Percentiles rank a stretch among this genome's conserved stretches.
These are phyloP conservation scores for Scheffersomyces cryptocercus DNA, from an alignment of 1,139 yeast genomes.

Conservation along the genomic window DNA sequence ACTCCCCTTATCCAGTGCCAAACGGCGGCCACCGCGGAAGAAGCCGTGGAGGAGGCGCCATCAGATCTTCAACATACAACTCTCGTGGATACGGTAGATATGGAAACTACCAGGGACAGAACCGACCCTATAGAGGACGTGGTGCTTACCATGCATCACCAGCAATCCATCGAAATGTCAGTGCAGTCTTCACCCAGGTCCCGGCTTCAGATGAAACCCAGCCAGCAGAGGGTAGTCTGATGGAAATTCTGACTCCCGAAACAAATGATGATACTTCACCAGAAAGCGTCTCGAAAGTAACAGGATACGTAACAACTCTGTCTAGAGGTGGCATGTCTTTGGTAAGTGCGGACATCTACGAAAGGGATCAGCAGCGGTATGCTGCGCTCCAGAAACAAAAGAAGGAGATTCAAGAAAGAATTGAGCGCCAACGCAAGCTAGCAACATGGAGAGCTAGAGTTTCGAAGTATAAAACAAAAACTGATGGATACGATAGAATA, in stretches of 20 bases:
- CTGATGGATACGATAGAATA: conserved; percentile 40
- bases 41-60: conserved; percentile 4
- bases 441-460: conserved; percentile 15
- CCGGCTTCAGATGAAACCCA: not conserved
- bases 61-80: not conserved
- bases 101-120: conserved; percentile 11
- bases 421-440: conserved; percentile 13
- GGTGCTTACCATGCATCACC: conserved; percentile 4
- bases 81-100: conserved; percentile 4
- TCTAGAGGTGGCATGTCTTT: conserved; percentile 39
- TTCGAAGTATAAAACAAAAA: conserved; percentile 25
- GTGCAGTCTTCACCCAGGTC: conserved; percentile 18
- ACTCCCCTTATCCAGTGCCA: not conserved
- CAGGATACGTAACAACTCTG: conserved; percentile 20
- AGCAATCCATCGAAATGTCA: conserved; percentile 22
- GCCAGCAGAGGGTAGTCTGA: not conserved
- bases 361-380: conserved; percentile 26
- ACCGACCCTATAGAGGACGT: conserved; percentile 6
- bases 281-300: not conserved
- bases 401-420: conserved; percentile 17
- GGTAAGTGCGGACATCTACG: conserved; percentile 34
- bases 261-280: not conserved
- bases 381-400: conserved; percentile 13
- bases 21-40: no score
- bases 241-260: not conserved